Percentiles rank a stretch among this genome's conserved stretches.
Evolutionary conservation across 306 rosid species (phyloP).

Genomic region (Prunus persica): DNA sequence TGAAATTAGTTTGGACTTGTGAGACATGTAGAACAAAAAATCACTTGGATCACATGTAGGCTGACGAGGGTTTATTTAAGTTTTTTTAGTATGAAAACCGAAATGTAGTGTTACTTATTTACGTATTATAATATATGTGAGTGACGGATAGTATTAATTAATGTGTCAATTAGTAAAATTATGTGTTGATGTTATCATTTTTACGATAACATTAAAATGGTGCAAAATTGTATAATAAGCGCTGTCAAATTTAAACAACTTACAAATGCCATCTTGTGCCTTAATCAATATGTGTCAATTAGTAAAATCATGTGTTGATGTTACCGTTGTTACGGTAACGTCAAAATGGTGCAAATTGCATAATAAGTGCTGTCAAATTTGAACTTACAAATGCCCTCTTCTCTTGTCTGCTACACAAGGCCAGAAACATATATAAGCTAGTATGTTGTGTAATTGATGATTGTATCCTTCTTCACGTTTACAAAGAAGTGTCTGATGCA

Average conservation of each 20-base stretch:
- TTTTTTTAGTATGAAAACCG: no score
- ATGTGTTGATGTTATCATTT: no score
- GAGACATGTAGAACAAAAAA: not conserved
- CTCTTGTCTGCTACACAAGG: not conserved
- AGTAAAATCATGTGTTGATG: no score
- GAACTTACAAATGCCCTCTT: not conserved
- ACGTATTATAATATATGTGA: no score
- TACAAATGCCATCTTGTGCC: not conserved
- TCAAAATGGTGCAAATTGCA: not conserved
- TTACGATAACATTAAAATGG: not conserved
- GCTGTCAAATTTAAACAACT: not conserved
- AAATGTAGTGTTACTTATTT: no score
- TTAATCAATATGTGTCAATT: no score
- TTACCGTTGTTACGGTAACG: no score
- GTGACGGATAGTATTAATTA: no score
- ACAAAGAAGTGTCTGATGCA: conserved; percentile 26
- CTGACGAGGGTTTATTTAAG: not conserved
- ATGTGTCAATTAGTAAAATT: no score
- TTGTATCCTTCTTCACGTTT: not conserved
- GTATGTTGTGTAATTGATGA: not conserved
- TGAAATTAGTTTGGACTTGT: not conserved
- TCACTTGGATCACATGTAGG: not conserved
- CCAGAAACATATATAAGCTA: not conserved
- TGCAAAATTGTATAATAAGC: not conserved
- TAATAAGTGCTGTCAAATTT: not conserved